A percentile compares a stretch with the other conserved stretches of the same genome.
These are phyloP conservation scores for Phytophthora ramorum DNA, from an alignment of 352 stramenopile genomes.

Conservation along the genomic window DNA sequence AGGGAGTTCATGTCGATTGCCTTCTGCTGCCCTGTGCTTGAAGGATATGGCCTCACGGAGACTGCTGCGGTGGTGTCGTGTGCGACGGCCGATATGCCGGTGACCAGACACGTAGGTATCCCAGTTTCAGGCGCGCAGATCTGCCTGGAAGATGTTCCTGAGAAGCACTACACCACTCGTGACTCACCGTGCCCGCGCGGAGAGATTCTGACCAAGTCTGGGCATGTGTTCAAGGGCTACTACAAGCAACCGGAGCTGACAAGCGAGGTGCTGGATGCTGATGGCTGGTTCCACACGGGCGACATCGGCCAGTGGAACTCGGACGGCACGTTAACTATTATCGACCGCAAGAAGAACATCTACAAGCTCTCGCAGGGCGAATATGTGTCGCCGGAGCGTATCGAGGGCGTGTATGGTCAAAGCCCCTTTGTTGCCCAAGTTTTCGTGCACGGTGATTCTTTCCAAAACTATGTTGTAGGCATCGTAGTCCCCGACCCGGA, in stretches of 20 bases:
- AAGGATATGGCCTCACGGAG: constrained; percentile 96
- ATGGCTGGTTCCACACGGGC: constrained; percentile 95
- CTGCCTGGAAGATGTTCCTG: constrained; percentile 92
- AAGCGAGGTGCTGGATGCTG: constrained; percentile 80
- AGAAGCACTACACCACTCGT: constrained; percentile 93
- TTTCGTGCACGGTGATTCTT: constrained; percentile 95
- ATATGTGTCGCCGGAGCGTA: constrained; percentile 95
- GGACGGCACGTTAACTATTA: constrained; percentile 88
- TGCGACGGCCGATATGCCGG: constrained; percentile 42
- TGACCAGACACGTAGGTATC: constrained; percentile 90
- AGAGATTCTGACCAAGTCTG: constrained; percentile 58
- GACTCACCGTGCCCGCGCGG: constrained; percentile 52
- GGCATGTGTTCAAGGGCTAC: constrained; percentile 89
- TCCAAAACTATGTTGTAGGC: constrained; percentile 92
- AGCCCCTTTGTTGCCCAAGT: constrained; percentile 91
- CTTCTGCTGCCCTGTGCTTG: constrained; percentile 88
- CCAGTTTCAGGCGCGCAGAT: constrained; percentile 87
- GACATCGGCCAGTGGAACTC: constrained; percentile 94
- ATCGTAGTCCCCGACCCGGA: constrained; percentile 89
- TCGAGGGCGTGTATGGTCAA: constrained; percentile 94
- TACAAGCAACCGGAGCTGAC: constrained; percentile 93
- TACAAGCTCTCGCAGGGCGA: constrained; percentile 94
- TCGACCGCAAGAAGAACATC: constrained; percentile 92
- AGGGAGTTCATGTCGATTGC: constrained; percentile 95
- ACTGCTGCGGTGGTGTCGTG: constrained; percentile 87